Percentiles rank a stretch among this genome's conserved stretches.
phyloP scores from a whole-genome alignment of 257 asterid genomes.

The Solanum chiquidenum region DNA sequence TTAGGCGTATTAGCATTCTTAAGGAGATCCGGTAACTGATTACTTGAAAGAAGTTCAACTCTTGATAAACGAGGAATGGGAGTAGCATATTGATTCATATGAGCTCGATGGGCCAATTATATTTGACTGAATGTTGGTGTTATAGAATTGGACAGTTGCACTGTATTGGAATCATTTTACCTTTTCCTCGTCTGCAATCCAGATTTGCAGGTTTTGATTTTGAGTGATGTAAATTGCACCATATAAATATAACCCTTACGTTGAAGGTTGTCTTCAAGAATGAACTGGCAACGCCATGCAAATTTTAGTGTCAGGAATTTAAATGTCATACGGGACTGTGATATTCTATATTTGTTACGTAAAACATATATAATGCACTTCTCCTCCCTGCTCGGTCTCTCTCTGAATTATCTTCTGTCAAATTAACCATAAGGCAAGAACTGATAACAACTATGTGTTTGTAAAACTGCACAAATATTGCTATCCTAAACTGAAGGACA shows the following conservation, averaged over 20 bases:
- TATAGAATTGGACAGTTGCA: background rate
- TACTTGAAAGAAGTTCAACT: background rate
- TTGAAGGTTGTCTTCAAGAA: background rate
- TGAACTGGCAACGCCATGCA: background rate
- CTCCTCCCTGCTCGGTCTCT: background rate
- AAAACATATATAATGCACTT: background rate
- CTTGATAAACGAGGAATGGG: background rate
- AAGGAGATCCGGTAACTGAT: constrained; percentile 39
- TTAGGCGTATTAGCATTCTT: constrained; percentile 63
- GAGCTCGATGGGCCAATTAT: background rate
- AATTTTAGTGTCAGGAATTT: background rate
- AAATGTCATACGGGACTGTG: background rate
- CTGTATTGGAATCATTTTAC: background rate
- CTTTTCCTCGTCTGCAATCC: background rate
- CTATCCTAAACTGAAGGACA: background rate
- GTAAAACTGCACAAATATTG: background rate
- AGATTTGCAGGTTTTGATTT: background rate
- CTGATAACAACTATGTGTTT: background rate
- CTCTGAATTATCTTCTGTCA: background rate
- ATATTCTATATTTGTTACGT: background rate
- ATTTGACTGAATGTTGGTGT: background rate
- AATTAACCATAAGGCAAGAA: background rate
- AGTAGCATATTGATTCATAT: background rate
- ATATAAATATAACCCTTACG: background rate
- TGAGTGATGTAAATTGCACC: background rate